Evolutionary conservation across 1,284 basidiomycete genomes (phyloP).

Genomic region (Polyporus tsugae): DNA sequence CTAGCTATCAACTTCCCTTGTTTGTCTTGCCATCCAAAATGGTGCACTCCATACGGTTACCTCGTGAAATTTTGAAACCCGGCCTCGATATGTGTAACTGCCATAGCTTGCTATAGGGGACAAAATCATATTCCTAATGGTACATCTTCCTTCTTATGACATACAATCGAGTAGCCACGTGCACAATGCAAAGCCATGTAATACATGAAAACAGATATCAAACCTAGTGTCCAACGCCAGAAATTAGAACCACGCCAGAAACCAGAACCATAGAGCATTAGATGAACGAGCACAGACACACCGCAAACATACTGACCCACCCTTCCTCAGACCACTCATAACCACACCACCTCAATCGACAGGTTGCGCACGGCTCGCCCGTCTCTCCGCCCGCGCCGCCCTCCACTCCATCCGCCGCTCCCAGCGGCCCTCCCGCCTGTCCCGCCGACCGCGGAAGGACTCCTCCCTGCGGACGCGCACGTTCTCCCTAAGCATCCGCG

Average conservation of each 20-base stretch:
- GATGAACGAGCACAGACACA: neutral
- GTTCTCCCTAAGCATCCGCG: slow-evolving; percentile 49
- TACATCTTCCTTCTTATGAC: slow-evolving; percentile 6
- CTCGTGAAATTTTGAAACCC: too few relatives aligned
- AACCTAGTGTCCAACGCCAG: neutral
- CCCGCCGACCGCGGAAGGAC: slow-evolving; percentile 11
- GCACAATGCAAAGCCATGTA: neutral
- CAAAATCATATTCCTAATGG: slow-evolving; percentile 2
- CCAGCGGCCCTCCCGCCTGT: slow-evolving; percentile 23
- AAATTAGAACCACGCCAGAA: neutral
- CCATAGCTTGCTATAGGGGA: neutral
- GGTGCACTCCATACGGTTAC: neutral
- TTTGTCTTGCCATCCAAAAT: too few relatives aligned
- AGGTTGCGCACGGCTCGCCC: slow-evolving; percentile 24
- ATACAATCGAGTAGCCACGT: slow-evolving; percentile 7
- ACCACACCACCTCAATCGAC: slow-evolving; percentile 8
- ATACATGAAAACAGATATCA: slow-evolving; percentile 10
- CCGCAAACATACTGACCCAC: neutral
- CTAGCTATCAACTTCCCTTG: neutral
- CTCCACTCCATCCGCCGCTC: slow-evolving; percentile 23
- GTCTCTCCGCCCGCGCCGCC: slow-evolving; percentile 19
- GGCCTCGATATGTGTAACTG: too few relatives aligned
- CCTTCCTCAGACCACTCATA: neutral
- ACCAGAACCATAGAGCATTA: neutral
- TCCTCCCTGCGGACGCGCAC: slow-evolving; percentile 35